These are phyloP conservation scores for Rhizopogon hawkerae DNA, from an alignment of 1,284 basidiomycete species.

Conservation along the genomic window DNA sequence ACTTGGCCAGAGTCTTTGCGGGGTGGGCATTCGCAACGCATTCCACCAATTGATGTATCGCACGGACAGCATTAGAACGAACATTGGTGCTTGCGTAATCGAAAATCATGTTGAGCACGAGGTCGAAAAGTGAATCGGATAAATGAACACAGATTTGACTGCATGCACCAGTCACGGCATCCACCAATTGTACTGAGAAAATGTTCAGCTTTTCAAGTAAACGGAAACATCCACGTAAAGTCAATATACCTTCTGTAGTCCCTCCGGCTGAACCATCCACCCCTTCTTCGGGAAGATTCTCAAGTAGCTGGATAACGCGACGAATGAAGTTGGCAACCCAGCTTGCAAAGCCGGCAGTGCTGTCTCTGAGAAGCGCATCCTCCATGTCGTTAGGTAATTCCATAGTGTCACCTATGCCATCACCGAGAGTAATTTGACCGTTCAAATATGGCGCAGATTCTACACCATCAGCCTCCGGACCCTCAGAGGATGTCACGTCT, in stretches of 20 bases:
- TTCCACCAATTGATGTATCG: constrained; percentile 80
- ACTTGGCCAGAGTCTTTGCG: constrained; percentile 65
- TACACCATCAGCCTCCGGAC: constrained; percentile 16
- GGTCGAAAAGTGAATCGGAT: constrained; percentile 75
- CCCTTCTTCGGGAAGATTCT: constrained; percentile 83
- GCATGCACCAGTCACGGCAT: constrained; percentile 60
- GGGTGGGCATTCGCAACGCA: constrained; percentile 80
- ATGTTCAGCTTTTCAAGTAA: not conserved
- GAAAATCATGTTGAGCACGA: constrained; percentile 75
- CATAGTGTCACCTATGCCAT: not conserved
- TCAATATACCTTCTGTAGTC: constrained; percentile 48
- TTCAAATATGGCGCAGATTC: constrained; percentile 5
- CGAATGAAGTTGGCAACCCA: constrained; percentile 84
- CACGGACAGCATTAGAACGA: constrained; percentile 78
- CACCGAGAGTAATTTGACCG: constrained; percentile 3
- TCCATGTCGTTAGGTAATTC: constrained; percentile 13
- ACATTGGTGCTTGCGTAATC: constrained; percentile 72
- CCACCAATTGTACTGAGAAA: constrained; percentile 52
- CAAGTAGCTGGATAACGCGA: constrained; percentile 74
- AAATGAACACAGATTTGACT: constrained; percentile 61
- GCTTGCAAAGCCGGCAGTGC: constrained; percentile 7
- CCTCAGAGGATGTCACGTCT: constrained; percentile 47
- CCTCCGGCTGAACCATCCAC: constrained; percentile 46
- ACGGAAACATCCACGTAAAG: not conserved
- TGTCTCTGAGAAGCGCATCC: constrained; percentile 8